Percentiles rank a stretch among this genome's conserved stretches.
Conservation (phyloP, 345 rosid genomes). For the Garcia nutans region DNA sequence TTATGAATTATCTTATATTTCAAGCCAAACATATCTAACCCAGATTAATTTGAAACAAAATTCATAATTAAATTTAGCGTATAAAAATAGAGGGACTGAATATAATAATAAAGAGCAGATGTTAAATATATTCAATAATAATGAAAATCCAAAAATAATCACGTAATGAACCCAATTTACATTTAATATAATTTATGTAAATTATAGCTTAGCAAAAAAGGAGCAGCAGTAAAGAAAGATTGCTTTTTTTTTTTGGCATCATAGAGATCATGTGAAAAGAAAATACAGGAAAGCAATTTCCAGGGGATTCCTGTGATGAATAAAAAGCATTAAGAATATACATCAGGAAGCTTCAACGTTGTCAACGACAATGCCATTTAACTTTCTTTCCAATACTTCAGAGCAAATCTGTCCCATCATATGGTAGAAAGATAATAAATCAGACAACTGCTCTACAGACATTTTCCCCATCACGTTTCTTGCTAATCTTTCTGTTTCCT, state of each 20-base stretch:
- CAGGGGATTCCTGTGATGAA: neutral
- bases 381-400: constrained; percentile 62
- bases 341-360: constrained; percentile 7
- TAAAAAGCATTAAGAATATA: no score
- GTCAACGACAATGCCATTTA: constrained; percentile 44
- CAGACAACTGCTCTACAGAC: constrained; percentile 68
- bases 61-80: no score
- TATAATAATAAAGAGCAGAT: no score
- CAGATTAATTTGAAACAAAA: no score
- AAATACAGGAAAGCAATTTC: neutral
- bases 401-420: constrained; percentile 82
- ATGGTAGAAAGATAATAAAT: constrained; percentile 69
- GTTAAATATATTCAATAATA: no score
- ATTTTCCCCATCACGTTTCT: constrained; percentile 63
- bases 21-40: no score
- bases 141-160: no score
- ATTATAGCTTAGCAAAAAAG: neutral
- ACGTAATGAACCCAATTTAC: no score
- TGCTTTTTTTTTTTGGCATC: neutral
- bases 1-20: no score
- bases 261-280: neutral
- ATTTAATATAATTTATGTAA: no score
- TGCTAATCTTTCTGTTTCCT: constrained; percentile 63
- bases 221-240: no score
- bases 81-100: no score